Percentiles rank a stretch among this genome's conserved stretches.
phyloP scores from a whole-genome alignment of 148 eudicot species.

The Amaranthus cruentus region DNA sequence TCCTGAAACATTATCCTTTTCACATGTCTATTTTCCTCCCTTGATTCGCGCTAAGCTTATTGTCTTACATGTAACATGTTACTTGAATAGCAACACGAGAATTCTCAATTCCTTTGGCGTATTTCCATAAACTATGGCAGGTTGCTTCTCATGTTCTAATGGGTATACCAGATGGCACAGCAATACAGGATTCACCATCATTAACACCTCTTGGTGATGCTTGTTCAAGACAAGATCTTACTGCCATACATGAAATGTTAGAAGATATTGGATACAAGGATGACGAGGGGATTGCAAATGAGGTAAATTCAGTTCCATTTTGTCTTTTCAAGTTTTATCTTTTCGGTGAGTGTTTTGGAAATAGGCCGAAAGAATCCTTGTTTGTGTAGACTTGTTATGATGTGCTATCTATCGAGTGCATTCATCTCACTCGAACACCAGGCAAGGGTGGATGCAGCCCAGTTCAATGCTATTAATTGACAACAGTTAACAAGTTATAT shows the following conservation, averaged over 20 bases:
- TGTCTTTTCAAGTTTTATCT: neutral
- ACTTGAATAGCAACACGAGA: neutral
- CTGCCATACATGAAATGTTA: constrained; percentile 77
- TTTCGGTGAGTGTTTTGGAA: neutral
- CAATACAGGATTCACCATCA: constrained; percentile 38
- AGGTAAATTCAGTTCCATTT: constrained; percentile 35
- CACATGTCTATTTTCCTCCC: neutral
- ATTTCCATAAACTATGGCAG: constrained; percentile 33
- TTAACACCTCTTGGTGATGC: constrained; percentile 72
- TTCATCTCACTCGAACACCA: neutral
- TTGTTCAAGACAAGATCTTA: constrained; percentile 68
- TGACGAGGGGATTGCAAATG: constrained; percentile 65
- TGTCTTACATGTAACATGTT: neutral
- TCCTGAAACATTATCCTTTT: neutral
- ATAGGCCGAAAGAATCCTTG: neutral
- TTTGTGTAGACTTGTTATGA: neutral
- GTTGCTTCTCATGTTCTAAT: constrained; percentile 73
- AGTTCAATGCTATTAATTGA: no score
- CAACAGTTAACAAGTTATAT: no score
- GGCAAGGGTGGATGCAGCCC: neutral
- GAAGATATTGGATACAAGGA: constrained; percentile 73
- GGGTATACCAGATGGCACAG: constrained; percentile 53
- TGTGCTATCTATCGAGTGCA: neutral
- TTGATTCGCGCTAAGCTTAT: neutral
- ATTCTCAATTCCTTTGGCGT: neutral